These are phyloP conservation scores for Prunella vulgaris DNA, from an alignment of 257 asterid genomes.

Conservation along the genomic window DNA sequence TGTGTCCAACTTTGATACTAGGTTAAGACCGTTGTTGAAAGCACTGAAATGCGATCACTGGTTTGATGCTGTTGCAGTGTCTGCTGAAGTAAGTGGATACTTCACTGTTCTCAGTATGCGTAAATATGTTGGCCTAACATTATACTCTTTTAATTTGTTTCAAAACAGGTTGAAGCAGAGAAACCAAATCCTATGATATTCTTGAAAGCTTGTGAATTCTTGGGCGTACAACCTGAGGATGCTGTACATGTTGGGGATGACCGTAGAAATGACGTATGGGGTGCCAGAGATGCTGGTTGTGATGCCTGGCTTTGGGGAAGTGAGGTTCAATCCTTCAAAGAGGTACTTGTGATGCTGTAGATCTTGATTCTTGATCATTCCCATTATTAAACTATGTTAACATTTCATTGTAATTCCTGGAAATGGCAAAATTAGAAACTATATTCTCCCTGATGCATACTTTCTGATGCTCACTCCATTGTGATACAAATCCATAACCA, in stretches of 20 bases:
- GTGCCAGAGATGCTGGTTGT: slow-evolving; percentile 97
- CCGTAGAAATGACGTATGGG: slow-evolving; percentile 96
- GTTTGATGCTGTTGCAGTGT: slow-evolving; percentile 98
- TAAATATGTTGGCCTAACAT: background rate
- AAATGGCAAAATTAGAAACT: background rate
- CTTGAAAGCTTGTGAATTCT: slow-evolving; percentile 83
- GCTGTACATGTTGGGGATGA: slow-evolving; percentile 98
- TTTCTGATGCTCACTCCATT: background rate
- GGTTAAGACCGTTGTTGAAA: slow-evolving; percentile 76
- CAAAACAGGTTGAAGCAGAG: slow-evolving; percentile 91
- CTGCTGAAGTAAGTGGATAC: slow-evolving; percentile 72
- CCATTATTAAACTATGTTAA: background rate
- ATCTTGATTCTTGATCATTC: too few relatives aligned
- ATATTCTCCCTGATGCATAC: background rate
- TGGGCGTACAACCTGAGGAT: slow-evolving; percentile 91
- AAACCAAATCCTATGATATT: slow-evolving; percentile 95
- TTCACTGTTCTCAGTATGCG: background rate
- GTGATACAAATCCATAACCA: too few relatives aligned
- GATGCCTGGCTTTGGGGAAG: slow-evolving; percentile 99
- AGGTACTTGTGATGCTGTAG: too few relatives aligned
- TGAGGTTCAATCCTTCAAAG: slow-evolving; percentile 85
- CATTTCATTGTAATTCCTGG: background rate
- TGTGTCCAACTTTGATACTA: slow-evolving; percentile 93
- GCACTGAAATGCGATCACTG: slow-evolving; percentile 92
- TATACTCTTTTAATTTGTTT: background rate